Conservation (phyloP, 148 eudicot species). For the Rhododendron vialii region DNA sequence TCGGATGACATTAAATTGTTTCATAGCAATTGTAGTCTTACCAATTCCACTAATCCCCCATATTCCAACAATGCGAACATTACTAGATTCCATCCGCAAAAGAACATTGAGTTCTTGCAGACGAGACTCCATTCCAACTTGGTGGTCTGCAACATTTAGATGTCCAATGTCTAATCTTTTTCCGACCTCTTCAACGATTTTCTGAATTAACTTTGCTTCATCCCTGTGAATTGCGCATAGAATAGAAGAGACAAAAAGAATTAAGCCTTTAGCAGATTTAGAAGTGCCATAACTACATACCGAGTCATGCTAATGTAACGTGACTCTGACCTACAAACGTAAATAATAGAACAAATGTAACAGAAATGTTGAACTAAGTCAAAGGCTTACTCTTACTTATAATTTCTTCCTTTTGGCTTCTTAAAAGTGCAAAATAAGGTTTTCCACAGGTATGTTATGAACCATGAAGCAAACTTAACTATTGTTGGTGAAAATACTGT, state of each 20-base stretch:
- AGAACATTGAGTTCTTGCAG: background rate
- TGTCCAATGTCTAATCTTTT: background rate
- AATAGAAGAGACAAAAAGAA: too few species aligned
- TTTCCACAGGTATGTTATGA: background rate
- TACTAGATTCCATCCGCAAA: background rate
- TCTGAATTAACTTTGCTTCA: background rate
- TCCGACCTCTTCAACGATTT: background rate
- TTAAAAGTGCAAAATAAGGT: background rate
- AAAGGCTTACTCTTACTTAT: background rate
- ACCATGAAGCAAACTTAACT: background rate
- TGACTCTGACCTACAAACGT: too few species aligned
- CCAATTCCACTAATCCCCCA: background rate
- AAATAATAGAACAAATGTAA: too few species aligned
- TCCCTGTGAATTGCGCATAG: background rate
- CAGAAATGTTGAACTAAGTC: too few species aligned
- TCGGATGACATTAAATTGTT: background rate
- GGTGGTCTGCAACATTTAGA: slow-evolving; percentile 10
- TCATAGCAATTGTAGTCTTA: slow-evolving; percentile 1
- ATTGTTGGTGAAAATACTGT: too few species aligned
- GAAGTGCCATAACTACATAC: too few species aligned
- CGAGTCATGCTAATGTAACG: too few species aligned
- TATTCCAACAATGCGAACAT: slow-evolving; percentile 5
- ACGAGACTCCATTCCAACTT: slow-evolving; percentile 6
- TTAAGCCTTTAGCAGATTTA: too few species aligned
- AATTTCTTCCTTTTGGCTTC: background rate